phyloP scores from a whole-genome alignment of 768 basidiomycete genomes.

The Tricholoma furcatifolium region DNA sequence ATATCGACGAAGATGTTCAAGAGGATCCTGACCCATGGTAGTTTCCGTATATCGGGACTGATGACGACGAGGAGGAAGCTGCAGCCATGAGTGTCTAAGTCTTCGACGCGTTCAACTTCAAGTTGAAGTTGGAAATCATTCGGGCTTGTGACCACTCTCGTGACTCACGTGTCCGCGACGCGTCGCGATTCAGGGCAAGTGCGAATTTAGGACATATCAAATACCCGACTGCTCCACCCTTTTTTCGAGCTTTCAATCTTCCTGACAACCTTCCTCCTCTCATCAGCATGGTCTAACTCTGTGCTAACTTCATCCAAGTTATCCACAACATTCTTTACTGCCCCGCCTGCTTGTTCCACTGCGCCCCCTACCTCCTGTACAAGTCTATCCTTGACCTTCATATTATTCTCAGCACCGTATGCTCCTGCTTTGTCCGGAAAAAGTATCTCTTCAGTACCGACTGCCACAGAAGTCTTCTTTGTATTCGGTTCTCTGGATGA shows the following conservation, averaged over 20 bases:
- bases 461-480: slow-evolving; percentile 29
- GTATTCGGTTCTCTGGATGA: not conserved
- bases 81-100: not conserved
- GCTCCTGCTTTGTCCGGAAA: slow-evolving; percentile 33
- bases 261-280: slow-evolving; percentile 23
- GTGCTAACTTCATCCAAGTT: slow-evolving; percentile 9
- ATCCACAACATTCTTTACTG: slow-evolving; percentile 10
- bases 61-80: slow-evolving; percentile 4
- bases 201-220: slow-evolving; percentile 24
- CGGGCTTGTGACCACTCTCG: too few species aligned
- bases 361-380: slow-evolving; percentile 15
- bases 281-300: slow-evolving; percentile 21
- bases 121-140: too few species aligned
- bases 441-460: slow-evolving; percentile 34
- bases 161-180: too few species aligned
- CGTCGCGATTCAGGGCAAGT: not conserved
- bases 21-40: slow-evolving; percentile 56
- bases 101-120: too few species aligned
- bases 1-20: not conserved
- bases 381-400: slow-evolving; percentile 18
- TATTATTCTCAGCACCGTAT: slow-evolving; percentile 23
- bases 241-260: slow-evolving; percentile 18
- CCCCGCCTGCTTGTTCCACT: slow-evolving; percentile 10
- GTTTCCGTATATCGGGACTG: slow-evolving; percentile 61
- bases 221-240: slow-evolving; percentile 34